Evolutionary conservation across 352 stramenopile genomes (phyloP).

Genomic region (Phytopythium delawarense): DNA sequence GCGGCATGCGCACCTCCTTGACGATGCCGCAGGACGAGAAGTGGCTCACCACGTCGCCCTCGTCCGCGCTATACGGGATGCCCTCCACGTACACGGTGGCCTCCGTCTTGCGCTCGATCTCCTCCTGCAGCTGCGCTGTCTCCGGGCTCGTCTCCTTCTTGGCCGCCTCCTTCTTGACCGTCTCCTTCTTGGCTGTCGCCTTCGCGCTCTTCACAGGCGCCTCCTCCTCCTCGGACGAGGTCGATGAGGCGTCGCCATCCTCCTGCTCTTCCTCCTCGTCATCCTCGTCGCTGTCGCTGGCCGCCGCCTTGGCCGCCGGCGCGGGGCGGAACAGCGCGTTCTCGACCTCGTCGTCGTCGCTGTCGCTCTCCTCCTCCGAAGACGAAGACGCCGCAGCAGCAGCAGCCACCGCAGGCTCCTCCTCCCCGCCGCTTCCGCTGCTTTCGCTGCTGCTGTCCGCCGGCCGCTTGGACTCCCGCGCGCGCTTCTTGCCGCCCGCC

Average conservation of each 20-base stretch:
- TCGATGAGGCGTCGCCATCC: constrained; percentile 9
- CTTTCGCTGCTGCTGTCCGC: not conserved
- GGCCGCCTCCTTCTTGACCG: constrained; percentile 17
- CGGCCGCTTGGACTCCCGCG: constrained; percentile 14
- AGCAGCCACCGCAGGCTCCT: not conserved
- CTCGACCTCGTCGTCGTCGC: constrained; percentile 64
- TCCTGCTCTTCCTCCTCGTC: constrained; percentile 17
- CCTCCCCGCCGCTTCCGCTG: constrained; percentile 1
- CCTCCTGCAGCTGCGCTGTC: constrained; percentile 39
- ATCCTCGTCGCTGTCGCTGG: constrained; percentile 13
- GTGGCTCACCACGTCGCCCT: constrained; percentile 90
- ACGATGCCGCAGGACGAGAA: constrained; percentile 88
- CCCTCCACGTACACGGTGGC: constrained; percentile 94
- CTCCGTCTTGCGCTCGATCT: constrained; percentile 72
- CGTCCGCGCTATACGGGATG: constrained; percentile 91
- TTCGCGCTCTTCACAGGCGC: constrained; percentile 56
- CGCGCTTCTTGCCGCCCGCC: constrained; percentile 26
- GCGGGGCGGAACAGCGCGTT: constrained; percentile 71
- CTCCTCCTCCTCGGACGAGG: constrained; percentile 37
- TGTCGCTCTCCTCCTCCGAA: constrained; percentile 18
- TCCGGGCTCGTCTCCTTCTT: constrained; percentile 15
- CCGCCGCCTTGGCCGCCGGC: constrained; percentile 10
- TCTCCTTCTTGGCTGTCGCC: not conserved
- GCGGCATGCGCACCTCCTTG: constrained; percentile 91
- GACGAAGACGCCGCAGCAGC: constrained; percentile 8